Conservation (phyloP, 306 rosid species). For the Medicago arabica region DNA sequence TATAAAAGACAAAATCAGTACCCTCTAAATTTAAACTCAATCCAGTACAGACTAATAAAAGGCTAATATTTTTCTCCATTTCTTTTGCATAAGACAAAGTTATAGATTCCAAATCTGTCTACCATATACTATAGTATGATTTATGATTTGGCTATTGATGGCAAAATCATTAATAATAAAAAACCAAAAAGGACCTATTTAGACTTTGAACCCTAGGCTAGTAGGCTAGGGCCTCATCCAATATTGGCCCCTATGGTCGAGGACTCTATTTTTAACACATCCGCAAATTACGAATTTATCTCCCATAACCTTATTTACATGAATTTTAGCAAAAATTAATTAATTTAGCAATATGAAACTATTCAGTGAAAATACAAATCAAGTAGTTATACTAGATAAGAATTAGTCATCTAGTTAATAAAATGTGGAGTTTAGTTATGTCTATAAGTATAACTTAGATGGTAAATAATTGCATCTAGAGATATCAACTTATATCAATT, state of each 20-base stretch:
- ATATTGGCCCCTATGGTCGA: neutral
- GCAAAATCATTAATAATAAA: slow-evolving; percentile 18
- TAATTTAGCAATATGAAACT: neutral
- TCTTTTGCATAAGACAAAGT: slow-evolving; percentile 35
- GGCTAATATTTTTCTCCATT: neutral
- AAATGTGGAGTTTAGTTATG: neutral
- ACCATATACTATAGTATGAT: neutral
- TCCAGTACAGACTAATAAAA: neutral
- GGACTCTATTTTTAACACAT: neutral
- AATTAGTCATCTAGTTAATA: neutral
- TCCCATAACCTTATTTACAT: neutral
- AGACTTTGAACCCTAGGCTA: neutral
- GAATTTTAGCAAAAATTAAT: neutral
- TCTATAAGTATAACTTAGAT: too few species aligned
- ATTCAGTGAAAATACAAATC: neutral
- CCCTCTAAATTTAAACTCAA: neutral
- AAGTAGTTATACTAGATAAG: neutral
- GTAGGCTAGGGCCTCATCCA: neutral
- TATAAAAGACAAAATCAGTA: slow-evolving; percentile 32
- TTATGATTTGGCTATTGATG: slow-evolving; percentile 6
- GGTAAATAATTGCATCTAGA: too few species aligned
- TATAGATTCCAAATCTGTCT: slow-evolving; percentile 17
- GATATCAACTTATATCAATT: too few species aligned
- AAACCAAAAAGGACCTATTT: slow-evolving; percentile 8
- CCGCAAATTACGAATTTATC: neutral